Percentiles rank a stretch among this genome's conserved stretches.
phyloP scores from a whole-genome alignment of 2,329 filamentous ascomycete genomes.

The Trichoderma sp. region DNA sequence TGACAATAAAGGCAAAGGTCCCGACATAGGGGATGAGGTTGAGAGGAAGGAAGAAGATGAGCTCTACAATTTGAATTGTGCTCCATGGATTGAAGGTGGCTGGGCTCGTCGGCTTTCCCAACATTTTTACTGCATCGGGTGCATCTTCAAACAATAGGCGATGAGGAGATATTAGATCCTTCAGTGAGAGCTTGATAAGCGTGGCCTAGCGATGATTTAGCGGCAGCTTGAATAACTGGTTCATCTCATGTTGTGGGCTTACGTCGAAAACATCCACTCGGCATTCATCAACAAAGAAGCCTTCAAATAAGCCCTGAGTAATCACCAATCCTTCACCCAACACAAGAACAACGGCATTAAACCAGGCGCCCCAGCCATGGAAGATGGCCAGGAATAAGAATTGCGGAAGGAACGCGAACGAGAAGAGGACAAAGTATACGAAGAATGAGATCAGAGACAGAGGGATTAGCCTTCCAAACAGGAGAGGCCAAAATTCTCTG shows the following conservation, averaged over 20 bases:
- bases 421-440: constrained; percentile 82
- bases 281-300: constrained; percentile 78
- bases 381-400: constrained; percentile 88
- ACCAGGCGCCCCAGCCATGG: constrained; percentile 83
- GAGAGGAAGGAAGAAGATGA: constrained; percentile 75
- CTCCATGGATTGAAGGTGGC: constrained; percentile 88
- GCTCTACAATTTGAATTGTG: constrained; percentile 84
- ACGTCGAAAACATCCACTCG: constrained; percentile 84
- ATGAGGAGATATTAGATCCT: constrained; percentile 67
- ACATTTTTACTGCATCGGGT: constrained; percentile 71
- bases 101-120: constrained; percentile 76
- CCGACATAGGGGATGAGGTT: constrained; percentile 86
- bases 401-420: constrained; percentile 86
- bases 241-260: constrained; percentile 32
- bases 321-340: constrained; percentile 80
- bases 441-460: constrained; percentile 78
- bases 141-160: constrained; percentile 67
- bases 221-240: neutral
- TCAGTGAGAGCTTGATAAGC: constrained; percentile 71
- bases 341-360: constrained; percentile 84
- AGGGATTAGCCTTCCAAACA: constrained; percentile 75
- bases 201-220: constrained; percentile 51
- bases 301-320: constrained; percentile 70
- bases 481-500: constrained; percentile 79
- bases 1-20: constrained; percentile 79